Evolutionary conservation across 78 protist genomes (phyloP).

Genomic region (Dictyostelium brefeldianum): DNA sequence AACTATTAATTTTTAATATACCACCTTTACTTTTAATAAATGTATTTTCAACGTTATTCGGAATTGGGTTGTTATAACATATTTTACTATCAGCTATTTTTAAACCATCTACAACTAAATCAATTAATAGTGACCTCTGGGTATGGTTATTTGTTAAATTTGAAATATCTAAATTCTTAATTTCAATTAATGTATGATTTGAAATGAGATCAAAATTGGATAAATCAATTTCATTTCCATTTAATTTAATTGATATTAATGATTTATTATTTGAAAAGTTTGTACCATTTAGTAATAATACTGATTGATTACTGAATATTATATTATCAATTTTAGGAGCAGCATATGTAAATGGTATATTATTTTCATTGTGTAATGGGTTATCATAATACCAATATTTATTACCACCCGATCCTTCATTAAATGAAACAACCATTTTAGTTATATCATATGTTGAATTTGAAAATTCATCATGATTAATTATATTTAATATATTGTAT

Average conservation of each 20-base stretch:
- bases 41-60: neutral
- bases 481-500: too few relatives aligned
- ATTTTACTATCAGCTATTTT: neutral
- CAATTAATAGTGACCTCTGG: neutral
- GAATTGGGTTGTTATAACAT: neutral
- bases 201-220: too few relatives aligned
- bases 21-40: neutral
- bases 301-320: neutral
- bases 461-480: neutral
- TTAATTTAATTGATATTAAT: neutral
- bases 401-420: neutral
- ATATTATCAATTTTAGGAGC: neutral
- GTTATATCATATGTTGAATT: neutral
- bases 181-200: neutral
- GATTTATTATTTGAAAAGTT: conserved; percentile 7
- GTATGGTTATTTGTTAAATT: neutral
- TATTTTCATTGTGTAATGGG: neutral
- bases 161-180: neutral
- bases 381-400: neutral
- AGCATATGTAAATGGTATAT: neutral
- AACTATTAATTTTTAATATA: neutral
- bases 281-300: neutral
- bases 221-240: neutral
- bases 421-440: neutral
- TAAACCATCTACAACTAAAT: neutral